Evolutionary conservation across 257 asterid species (phyloP).

Genomic region (Capsicum chinense): DNA sequence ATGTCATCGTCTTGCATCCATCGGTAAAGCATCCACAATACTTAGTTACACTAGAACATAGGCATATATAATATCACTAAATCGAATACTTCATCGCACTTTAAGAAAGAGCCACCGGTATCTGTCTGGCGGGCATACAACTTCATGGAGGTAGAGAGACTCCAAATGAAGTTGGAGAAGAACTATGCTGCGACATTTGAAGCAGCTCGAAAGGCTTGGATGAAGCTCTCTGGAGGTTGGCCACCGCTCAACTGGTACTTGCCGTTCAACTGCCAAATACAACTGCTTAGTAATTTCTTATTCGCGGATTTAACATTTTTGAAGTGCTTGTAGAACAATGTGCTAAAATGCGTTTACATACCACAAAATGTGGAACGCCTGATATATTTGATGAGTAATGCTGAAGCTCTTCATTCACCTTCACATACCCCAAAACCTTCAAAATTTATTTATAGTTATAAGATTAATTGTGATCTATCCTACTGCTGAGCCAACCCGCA

Average conservation of each 20-base stretch:
- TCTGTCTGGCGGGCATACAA: background rate
- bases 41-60: background rate
- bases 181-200: conserved; percentile 36
- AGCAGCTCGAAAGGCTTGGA: conserved; percentile 58
- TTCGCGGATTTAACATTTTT: background rate
- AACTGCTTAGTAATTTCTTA: background rate
- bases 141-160: background rate
- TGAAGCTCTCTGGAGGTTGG: conserved; percentile 75
- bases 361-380: conserved; percentile 80
- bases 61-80: background rate
- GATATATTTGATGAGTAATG: conserved; percentile 51
- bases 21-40: conserved; percentile 18
- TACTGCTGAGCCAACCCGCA: background rate
- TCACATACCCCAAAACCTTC: background rate
- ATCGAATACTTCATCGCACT: background rate
- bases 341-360: conserved; percentile 38
- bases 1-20: background rate
- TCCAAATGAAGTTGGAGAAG: background rate
- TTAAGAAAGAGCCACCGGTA: background rate
- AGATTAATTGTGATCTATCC: background rate
- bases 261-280: conserved; percentile 62
- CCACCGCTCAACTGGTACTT: conserved; percentile 75
- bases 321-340: background rate
- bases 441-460: background rate
- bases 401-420: conserved; percentile 69